A percentile compares a stretch with the other conserved stretches of the same genome.
phyloP scores from a whole-genome alignment of 1,284 basidiomycete genomes.

The Xerocomus amazonicus region DNA sequence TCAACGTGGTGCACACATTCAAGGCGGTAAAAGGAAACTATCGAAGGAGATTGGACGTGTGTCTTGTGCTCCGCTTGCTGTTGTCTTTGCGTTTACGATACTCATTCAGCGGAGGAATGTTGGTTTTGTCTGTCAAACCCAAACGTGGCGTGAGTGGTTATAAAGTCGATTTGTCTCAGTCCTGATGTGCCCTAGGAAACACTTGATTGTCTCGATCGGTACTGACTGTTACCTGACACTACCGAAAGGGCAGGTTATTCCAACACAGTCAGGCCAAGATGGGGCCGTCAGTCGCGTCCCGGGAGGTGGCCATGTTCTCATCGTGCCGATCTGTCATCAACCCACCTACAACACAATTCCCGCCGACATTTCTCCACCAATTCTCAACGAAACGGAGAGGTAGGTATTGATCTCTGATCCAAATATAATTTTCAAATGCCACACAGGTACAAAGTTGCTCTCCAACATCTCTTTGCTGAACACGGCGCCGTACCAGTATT shows the following conservation, averaged over 20 bases:
- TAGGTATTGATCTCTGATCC: conserved; percentile 23
- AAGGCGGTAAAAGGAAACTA: conserved; percentile 50
- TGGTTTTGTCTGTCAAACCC: conserved; percentile 98
- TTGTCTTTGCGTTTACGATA: conserved; percentile 5
- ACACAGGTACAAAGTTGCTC: conserved; percentile 73
- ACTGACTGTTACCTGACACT: conserved; percentile 89
- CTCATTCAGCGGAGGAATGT: conserved; percentile 71
- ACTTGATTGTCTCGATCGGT: conserved; percentile 91
- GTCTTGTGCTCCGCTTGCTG: conserved; percentile 26
- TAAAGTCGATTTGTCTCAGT: neutral
- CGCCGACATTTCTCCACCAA: conserved; percentile 67
- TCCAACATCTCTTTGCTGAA: conserved; percentile 69
- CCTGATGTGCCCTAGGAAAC: conserved; percentile 59
- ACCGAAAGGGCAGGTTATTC: conserved; percentile 89
- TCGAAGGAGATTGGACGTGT: conserved; percentile 77
- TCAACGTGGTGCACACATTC: conserved; percentile 36
- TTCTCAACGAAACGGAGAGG: conserved; percentile 77
- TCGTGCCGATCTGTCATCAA: conserved; percentile 76
- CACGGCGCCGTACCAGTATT: conserved; percentile 67
- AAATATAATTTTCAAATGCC: conserved; percentile 3
- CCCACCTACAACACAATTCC: conserved; percentile 69
- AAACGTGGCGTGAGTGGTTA: conserved; percentile 66
- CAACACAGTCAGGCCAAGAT: conserved; percentile 58
- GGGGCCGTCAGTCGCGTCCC: conserved; percentile 57
- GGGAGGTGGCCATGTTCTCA: conserved; percentile 90